Evolutionary conservation across 371 early-diverging fungal genomes (phyloP), one percentile per base, ranked within the genome.

Genomic region (Haplosporangium sp.): DNA sequence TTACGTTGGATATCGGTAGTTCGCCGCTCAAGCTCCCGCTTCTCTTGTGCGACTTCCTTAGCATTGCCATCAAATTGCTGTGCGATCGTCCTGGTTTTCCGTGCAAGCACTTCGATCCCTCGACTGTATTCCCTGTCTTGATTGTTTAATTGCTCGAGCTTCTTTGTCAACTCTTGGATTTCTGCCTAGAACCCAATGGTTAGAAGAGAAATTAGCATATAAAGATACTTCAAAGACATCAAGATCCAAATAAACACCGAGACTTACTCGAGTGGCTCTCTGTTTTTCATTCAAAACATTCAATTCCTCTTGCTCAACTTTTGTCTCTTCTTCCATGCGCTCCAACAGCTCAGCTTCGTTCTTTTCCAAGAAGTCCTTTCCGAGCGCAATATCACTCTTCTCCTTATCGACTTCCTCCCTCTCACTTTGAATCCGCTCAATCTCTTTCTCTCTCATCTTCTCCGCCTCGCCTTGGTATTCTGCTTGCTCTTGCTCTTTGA

Each of bases 251-350:
- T 37, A 44, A 11, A 15, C 34, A 7, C n/a, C 38, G n/a, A 5
- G n/a, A 58, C 74, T 63, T 65, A 81, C 81, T 39, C 72, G 65
- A 0, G 50, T 65, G 0, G 64, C 35, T 15, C 59, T 63, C 2
- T 71, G 63, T 48, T 74, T 71, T 37, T 65, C 69, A 8, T 59
- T 61, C 61, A 81, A 50, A 19, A 47, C 71, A 15, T 67, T 40
- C 17, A 81, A 13, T 40, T 81, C 72, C 1, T 68, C 72, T 56
- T 81, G 81, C 47, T 81, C 81, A 11, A 47, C 34, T 39, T 65
- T 61, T 8, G 81, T 81, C 63, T 81, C 81, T n/a, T 68, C 71
- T 35, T 71, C 72, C 58, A 81, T 74, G 7, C 65, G 63, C 20
- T 71, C 65, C 50, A 52, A n/a, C 50, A 81, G 40, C 27, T 81